Evolutionary conservation across 176 grass and related monocot species (phyloP).

Genomic region (Musa troglodytarum): DNA sequence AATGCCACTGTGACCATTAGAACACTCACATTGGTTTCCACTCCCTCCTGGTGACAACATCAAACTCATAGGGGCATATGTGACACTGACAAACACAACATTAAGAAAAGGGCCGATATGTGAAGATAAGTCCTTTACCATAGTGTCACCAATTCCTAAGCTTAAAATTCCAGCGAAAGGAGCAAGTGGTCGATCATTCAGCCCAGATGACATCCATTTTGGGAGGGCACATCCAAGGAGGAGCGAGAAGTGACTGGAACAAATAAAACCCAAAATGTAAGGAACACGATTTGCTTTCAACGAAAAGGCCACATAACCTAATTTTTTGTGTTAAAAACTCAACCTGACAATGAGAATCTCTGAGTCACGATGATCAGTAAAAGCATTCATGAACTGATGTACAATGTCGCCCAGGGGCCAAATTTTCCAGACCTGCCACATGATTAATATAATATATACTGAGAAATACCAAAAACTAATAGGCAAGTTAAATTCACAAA

Average conservation of each 20-base stretch:
- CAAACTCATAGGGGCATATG: neutral
- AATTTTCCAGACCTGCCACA: constrained; percentile 67
- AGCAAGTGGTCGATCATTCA: constrained; percentile 74
- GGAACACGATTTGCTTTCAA: constrained; percentile 9
- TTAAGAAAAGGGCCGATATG: neutral
- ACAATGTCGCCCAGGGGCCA: constrained; percentile 67
- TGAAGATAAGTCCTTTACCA: constrained; percentile 40
- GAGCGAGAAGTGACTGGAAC: constrained; percentile 75
- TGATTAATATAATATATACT: neutral
- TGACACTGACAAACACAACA: neutral
- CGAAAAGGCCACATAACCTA: constrained; percentile 6
- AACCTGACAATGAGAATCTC: constrained; percentile 92
- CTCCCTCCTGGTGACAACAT: neutral
- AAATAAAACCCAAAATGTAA: constrained; percentile 9
- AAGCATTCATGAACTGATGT: constrained; percentile 97
- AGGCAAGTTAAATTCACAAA: too few relatives aligned
- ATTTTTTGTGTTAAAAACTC: constrained; percentile 7
- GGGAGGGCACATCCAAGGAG: constrained; percentile 90
- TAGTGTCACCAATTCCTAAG: constrained; percentile 97
- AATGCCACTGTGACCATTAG: neutral
- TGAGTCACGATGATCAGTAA: constrained; percentile 97
- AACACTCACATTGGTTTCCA: too few relatives aligned
- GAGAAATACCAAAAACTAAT: neutral
- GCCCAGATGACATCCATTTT: constrained; percentile 92
- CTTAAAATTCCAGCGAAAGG: constrained; percentile 96